Base-by-base conservation (phyloP, 139 green algal genomes). In the Micractinium sp. region DNA sequence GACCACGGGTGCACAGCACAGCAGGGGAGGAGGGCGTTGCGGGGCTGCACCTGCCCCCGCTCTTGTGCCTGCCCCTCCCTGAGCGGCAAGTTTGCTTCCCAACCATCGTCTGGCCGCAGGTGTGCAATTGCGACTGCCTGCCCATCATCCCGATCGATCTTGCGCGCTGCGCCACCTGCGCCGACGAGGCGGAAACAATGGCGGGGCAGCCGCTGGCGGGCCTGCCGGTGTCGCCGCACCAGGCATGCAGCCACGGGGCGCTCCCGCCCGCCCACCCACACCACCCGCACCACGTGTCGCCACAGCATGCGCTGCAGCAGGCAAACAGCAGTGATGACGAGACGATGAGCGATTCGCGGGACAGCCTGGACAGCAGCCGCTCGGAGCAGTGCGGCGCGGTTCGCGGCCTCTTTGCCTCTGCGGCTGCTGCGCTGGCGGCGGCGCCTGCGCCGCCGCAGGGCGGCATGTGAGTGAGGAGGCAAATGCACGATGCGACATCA, bases 91-190 rank as follows among this genome's bases (percentile, higher is more conserved):
- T 9, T 56, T 9, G 47, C 31, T 79, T 79, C 9, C 73, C 53
- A 60, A 4, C 53, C 16, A 60, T 5, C 25, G 0, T 66, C 23
- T 1, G 38, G 7, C 63, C 13, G 12, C 83, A 87, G 83, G 47
- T 96, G 53, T 96, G 94, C 87, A 95, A 96, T 85, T 96, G 94
- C 81, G 93, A 95, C 85, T 90, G 82, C 77, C 88, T 96, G 66
- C 93, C 94, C 0, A 86, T 96, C 60, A 82, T 92, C 33, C 93
- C 88, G 1, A 7, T 92, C 33, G 74, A 82, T 5, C 20, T n/a
- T 0, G 35, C 22, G 16, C 38, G 60, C 41, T 38, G 33, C 38
- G 12, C 23, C 35, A 63, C 82, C 4, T 87, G 63, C 66, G 66
- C 82, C 15, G 41, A 41, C 56, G 47, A 53, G 81, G 33, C 53